Conservation (phyloP, 2,329 filamentous ascomycete species). For the Diplodia mutila region DNA sequence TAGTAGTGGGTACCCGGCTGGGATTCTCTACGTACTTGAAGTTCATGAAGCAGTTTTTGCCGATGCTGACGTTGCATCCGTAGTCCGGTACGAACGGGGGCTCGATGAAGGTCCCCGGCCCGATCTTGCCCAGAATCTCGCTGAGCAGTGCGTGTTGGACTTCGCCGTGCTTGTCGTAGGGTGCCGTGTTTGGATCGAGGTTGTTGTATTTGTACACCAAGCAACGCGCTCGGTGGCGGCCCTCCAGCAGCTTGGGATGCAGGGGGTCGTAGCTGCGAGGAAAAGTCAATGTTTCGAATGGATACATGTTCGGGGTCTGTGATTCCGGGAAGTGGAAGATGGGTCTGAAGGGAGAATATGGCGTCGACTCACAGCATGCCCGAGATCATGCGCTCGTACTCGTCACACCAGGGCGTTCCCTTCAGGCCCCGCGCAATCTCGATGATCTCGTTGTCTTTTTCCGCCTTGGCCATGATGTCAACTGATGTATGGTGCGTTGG, state of each 20-base stretch:
- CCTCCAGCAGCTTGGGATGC: background rate
- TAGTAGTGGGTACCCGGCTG: too few species aligned
- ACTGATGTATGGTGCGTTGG: background rate
- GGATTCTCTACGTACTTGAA: background rate
- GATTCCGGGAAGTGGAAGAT: background rate
- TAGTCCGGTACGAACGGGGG: background rate
- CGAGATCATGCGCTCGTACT: constrained; percentile 1
- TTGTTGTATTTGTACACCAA: background rate
- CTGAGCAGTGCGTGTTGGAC: background rate
- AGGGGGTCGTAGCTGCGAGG: background rate
- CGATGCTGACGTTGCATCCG: constrained; percentile 9
- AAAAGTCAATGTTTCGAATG: background rate
- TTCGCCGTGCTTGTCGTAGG: background rate
- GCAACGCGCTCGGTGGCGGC: background rate
- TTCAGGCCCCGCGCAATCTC: background rate
- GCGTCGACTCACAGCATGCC: background rate
- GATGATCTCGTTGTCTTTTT: constrained; percentile 1
- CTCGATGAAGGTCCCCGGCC: background rate
- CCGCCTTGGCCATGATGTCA: background rate
- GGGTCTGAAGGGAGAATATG: background rate
- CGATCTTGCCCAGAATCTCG: background rate
- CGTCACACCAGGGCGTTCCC: background rate
- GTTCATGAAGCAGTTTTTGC: constrained; percentile 11
- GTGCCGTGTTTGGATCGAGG: background rate
- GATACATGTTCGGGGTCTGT: too few species aligned